Evolutionary conservation across 2,329 filamentous ascomycete species (phyloP), one percentile per base, ranked within the genome.

Genomic region (Thelonectria rubi): DNA sequence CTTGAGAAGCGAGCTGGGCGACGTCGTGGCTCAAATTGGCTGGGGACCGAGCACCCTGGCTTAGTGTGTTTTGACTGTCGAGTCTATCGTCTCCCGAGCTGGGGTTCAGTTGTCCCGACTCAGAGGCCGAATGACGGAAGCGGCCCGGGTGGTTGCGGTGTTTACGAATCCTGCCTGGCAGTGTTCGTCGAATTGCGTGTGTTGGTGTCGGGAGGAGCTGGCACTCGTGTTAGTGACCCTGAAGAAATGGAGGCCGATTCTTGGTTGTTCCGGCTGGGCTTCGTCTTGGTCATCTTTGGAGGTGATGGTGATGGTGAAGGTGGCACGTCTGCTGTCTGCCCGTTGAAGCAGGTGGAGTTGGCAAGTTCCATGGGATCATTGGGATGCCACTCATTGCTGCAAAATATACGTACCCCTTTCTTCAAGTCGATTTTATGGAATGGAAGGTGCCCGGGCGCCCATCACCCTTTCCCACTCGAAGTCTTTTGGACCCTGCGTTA

Each of bases 401-500:
- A 17, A 46, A 46, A 37, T 43, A 40, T 55, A 48, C 53, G 53
- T 55, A 55, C 40, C 10, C 21, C 18, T 18, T 45, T 43, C 43
- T 26, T 47, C 3, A 47, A 46, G 8, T 24, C 15, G n/a, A 43
- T 12, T 24, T 46, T 18, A 24, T 12, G 9, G 20, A 32, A 7
- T 21, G 30, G 47, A 32, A 37, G 50, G 50, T 51, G 51, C 47
- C 48, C 39, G 50, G 55, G 62, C 26, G 26, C 26, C 45, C 34
- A 14, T 37, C 26, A 34, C 60, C 65, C 63, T 55, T 65, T 43
- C 30, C 40, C 39, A 40, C 40, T 53, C 57, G 46, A 65, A 68
- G 60, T 37, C 59, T 30, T 30, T 70, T 69, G 65, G 68, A 69
- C 68, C 68, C 65, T 70, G 65, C 64, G 55, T 57, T 20, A 51